Conservation (phyloP, 805 yeast genomes). For the Millerozyma acaciae region DNA sequence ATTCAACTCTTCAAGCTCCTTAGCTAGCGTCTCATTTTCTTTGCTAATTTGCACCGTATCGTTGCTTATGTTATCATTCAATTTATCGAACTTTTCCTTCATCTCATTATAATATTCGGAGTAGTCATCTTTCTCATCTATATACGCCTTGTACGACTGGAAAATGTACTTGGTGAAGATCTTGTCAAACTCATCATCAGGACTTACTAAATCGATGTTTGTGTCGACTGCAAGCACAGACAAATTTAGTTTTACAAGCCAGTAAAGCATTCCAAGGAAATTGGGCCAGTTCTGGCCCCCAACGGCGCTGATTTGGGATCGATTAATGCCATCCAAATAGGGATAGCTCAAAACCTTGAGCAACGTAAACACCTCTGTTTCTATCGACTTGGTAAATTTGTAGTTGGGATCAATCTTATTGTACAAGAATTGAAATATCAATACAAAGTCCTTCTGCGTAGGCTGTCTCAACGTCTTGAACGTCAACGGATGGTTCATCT, state of each 20-base stretch:
- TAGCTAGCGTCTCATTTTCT: conserved; percentile 38
- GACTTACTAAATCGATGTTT: conserved; percentile 26
- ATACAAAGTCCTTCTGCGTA: conserved; percentile 80
- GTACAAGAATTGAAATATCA: conserved; percentile 77
- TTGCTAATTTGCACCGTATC: conserved; percentile 41
- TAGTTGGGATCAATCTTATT: conserved; percentile 76
- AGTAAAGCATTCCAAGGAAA: conserved; percentile 75
- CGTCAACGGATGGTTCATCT: conserved; percentile 66
- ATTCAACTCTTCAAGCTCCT: conserved; percentile 38
- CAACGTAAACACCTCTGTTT: conserved; percentile 67
- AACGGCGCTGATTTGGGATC: conserved; percentile 84
- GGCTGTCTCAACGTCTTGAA: conserved; percentile 66
- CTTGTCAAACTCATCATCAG: conserved; percentile 46
- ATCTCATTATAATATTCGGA: conserved; percentile 51
- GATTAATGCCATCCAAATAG: conserved; percentile 71
- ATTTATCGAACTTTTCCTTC: conserved; percentile 50
- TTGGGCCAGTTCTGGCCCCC: conserved; percentile 88
- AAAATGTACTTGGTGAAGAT: conserved; percentile 59
- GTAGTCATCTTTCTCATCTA: conserved; percentile 63
- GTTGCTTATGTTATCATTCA: conserved; percentile 44
- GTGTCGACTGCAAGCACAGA: conserved; percentile 26
- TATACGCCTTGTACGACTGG: conserved; percentile 63
- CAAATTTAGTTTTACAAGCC: conserved; percentile 63
- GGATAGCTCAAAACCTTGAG: conserved; percentile 72
- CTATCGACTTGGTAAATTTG: conserved; percentile 62